Evolutionary conservation across 441 rosid genomes (phyloP).

Genomic region (Jatropha multifida): DNA sequence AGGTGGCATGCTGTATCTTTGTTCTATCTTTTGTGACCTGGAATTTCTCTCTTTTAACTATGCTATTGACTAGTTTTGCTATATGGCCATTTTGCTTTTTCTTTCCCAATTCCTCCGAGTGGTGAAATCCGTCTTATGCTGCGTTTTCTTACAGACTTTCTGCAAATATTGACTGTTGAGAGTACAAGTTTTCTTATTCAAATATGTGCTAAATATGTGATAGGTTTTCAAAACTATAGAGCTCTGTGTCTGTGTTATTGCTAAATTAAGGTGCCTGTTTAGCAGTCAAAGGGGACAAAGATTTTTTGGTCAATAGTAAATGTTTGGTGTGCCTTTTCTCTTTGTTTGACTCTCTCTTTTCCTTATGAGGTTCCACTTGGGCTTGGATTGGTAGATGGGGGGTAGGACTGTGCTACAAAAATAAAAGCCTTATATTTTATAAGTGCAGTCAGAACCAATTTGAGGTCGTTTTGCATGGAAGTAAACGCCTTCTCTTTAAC

Average conservation of each 20-base stretch:
- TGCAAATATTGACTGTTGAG: not conserved
- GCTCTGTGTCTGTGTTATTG: not conserved
- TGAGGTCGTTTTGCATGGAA: constrained; percentile 9
- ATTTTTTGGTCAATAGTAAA: not conserved
- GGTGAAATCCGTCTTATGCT: not conserved
- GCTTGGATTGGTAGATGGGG: not conserved
- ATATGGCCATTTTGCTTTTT: not conserved
- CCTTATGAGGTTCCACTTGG: not conserved
- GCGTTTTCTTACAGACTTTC: not conserved
- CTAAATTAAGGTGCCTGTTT: not conserved
- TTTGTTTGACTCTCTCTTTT: not conserved
- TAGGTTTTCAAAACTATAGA: not conserved
- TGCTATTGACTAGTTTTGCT: not conserved
- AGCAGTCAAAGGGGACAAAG: not conserved
- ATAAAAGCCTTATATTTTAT: not conserved
- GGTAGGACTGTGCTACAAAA: constrained; percentile 1
- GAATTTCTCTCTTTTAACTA: not conserved
- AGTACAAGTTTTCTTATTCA: not conserved
- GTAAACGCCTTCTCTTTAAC: not conserved
- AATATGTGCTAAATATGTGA: not conserved
- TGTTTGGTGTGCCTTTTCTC: not conserved
- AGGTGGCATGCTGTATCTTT: not conserved
- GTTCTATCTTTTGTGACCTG: constrained; percentile 7
- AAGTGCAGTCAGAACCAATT: not conserved
- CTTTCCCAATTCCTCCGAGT: constrained; percentile 1